Percentiles rank a stretch among this genome's conserved stretches.
Evolutionary conservation across 2,329 filamentous ascomycete genomes (phyloP).

Genomic region (Cladophialophora chaetospira): DNA sequence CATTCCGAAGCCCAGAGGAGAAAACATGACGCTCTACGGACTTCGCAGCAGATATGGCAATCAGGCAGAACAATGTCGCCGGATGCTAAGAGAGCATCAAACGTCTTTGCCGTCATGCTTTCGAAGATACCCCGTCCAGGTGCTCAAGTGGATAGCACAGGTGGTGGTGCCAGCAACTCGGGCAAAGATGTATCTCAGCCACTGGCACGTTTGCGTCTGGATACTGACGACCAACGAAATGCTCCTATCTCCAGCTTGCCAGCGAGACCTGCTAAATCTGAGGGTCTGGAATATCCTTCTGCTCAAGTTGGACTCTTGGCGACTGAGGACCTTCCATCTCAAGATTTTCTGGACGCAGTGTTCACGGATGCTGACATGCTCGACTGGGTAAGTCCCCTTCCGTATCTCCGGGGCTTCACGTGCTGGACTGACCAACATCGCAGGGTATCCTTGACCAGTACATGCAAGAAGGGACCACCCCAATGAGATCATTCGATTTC

Average conservation of each 20-base stretch:
- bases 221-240: background rate
- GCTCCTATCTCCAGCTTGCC: background rate
- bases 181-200: background rate
- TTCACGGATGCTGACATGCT: conserved; percentile 5
- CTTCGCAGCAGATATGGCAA: conserved; percentile 12
- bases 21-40: conserved; percentile 8
- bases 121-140: conserved; percentile 11
- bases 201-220: background rate
- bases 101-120: conserved; percentile 13
- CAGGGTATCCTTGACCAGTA: conserved; percentile 12
- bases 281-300: background rate
- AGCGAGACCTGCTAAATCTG: background rate
- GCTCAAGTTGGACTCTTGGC: background rate
- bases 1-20: background rate
- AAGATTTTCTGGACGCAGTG: background rate
- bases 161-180: background rate
- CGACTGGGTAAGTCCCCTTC: conserved; percentile 2
- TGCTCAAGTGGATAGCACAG: background rate
- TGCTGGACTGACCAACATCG: background rate
- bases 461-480: conserved; percentile 8
- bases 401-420: background rate
- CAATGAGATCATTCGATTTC: conserved; percentile 12
- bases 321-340: background rate
- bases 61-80: background rate
- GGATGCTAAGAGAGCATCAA: conserved; percentile 9